Evolutionary conservation across 176 grass and related monocot genomes (phyloP), one percentile per base, ranked within the genome.

Genomic region (Oryza brachyantha): DNA sequence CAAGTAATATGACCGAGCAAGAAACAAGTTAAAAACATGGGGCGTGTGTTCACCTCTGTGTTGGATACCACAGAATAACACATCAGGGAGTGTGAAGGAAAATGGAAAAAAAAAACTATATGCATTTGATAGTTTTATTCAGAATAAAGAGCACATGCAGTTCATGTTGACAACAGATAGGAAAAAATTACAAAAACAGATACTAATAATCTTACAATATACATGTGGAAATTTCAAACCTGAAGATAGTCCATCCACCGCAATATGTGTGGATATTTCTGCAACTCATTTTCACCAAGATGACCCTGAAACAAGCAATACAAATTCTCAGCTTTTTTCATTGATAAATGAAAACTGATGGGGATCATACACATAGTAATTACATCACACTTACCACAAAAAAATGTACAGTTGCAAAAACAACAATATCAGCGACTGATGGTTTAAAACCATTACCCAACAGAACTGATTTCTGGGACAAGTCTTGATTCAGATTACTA

Each of bases 201-300:
- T 40, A 73, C 19, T 16, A 37, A 19, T 5, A 61, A 48, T 64
- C 26, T 10, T 70, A 29, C 1, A 43, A 31, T 64, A 83, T 41
- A 60, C 31, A 66, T 40, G n/a, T n/a, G n/a, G 60, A 82, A 81
- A 31, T 50, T 73, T 38, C 42, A 68, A 83, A 94, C 96, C 96
- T 98, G 92, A 81, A 98, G 89, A 59, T 93, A 93, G 84, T 98
- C 96, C 71, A 92, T 92, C 96, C 96, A 98, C 54, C 96, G 83
- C 64, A 91, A 28, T 73, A 95, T 61, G 91, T 95, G 84, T 19
- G 90, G 70, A 61, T 85, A 88, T 67, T 91, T 89, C 85, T 91
- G 79, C 73, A 81, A 25, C 34, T 90, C 88, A 0, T 16, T 85
- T 39, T 87, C 80, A 26, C 58, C 68, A 60, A 87, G 71, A 85